Percentiles rank a stretch among this genome's conserved stretches.
Conservation (phyloP, 257 asterid genomes). For the Petunia secreta region DNA sequence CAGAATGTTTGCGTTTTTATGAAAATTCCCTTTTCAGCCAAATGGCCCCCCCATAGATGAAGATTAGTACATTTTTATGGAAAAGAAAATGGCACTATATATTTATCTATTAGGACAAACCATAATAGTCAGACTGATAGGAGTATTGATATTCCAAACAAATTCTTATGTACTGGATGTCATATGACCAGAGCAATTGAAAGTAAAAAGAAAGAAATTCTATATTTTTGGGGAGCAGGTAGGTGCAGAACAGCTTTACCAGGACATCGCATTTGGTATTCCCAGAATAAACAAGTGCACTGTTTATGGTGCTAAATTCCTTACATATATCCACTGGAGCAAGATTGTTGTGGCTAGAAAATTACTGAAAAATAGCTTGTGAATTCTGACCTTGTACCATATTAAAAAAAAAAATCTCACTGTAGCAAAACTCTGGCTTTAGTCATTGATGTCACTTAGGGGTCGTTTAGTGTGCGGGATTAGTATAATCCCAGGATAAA, state of each 20-base stretch:
- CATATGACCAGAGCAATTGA: constrained; percentile 9
- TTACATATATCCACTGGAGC: background rate
- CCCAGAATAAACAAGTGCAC: background rate
- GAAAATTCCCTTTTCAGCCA: background rate
- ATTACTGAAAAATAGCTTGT: background rate
- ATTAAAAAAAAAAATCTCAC: background rate
- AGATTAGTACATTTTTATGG: background rate
- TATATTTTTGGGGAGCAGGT: constrained; percentile 1
- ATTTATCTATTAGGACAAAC: background rate
- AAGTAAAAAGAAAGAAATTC: background rate
- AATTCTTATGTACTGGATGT: background rate
- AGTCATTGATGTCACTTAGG: constrained; percentile 1
- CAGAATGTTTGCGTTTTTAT: background rate
- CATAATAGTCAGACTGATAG: background rate
- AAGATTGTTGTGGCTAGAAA: background rate
- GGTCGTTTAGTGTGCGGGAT: too few species aligned
- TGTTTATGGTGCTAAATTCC: background rate
- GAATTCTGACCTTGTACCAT: background rate
- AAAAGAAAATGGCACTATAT: background rate
- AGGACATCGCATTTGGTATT: constrained; percentile 8
- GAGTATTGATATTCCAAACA: background rate
- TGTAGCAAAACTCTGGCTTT: background rate
- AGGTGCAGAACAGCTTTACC: background rate
- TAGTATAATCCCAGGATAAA: too few species aligned
- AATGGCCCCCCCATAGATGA: background rate